Evolutionary conservation across 495 filamentous ascomycete genomes (phyloP), one percentile per base, ranked within the genome.

Genomic region (Penicillium taxi): DNA sequence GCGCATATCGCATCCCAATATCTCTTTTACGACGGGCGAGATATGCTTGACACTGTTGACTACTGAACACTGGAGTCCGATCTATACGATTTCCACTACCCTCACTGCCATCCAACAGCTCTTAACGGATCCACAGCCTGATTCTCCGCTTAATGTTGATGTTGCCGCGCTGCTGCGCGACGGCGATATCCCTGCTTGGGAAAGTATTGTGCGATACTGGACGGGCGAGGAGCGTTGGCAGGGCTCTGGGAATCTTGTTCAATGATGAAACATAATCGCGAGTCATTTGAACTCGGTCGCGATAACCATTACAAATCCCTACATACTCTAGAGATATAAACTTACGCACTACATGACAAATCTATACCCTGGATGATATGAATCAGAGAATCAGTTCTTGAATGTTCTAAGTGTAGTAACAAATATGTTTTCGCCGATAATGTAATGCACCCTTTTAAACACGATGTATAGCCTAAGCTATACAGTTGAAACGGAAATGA

Each of bases 101-200:
- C 60, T 96, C 48, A 80, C 82, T 46, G 77, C 79, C 14, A 74
- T 96, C 23, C 77, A 87, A 34, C 73, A 84, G 67, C 63, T 98
- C 48, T 66, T 94, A 37, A 77, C 69, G 26, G 75, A 79, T 42
- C 86, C 90, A 9, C 80, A 77, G 37, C 71, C 81, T 24, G 86
- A 95, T 45, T 83, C 77, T 45, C 91, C 91, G 43, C 63, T 96
- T 33, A 94, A 94, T 63, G 73, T 95, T 7, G 91, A 98, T 60
- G 74, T 93, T 3, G 90, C 88, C 34, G 73, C 75, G 41, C 58
- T 98, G 45, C 35, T 93, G 39, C 69, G 88, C 45, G 67, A 69
- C 32, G 86, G 84, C 11, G 91, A 98, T 66, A 42, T 56, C 5
- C 66, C 88, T 3, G 91, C 75, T 0, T 87, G 84, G 50, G 77